Evolutionary conservation across 2,329 filamentous ascomycete genomes (phyloP).

Genomic region (Colletotrichum cereale): DNA sequence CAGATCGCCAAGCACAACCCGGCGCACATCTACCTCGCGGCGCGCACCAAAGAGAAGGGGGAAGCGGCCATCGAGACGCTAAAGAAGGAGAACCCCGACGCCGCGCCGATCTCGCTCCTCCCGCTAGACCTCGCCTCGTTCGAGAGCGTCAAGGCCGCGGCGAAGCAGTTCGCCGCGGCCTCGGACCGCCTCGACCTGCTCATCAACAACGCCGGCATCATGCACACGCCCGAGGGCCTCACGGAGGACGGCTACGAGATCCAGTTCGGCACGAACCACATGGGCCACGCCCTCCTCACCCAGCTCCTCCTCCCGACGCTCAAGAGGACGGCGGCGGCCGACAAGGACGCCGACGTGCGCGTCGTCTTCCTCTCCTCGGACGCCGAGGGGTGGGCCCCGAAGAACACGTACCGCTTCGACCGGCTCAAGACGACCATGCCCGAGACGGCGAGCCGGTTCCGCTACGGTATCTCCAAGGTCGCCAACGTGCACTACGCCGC

Average conservation of each 20-base stretch:
- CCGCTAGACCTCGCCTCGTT: constrained; percentile 39
- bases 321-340: constrained; percentile 42
- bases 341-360: constrained; percentile 43
- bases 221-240: constrained; percentile 44
- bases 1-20: constrained; percentile 53
- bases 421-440: constrained; percentile 45
- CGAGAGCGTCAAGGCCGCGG: constrained; percentile 38
- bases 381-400: constrained; percentile 43
- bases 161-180: constrained; percentile 27
- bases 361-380: constrained; percentile 48
- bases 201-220: constrained; percentile 46
- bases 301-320: constrained; percentile 44
- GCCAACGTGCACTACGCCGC: constrained; percentile 50
- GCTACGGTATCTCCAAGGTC: constrained; percentile 51
- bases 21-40: constrained; percentile 41
- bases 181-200: constrained; percentile 49
- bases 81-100: constrained; percentile 11
- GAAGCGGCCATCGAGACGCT: constrained; percentile 32
- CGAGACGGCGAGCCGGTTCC: constrained; percentile 43
- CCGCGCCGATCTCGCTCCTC: constrained; percentile 20
- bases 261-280: constrained; percentile 49
- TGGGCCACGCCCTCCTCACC: constrained; percentile 46
- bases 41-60: constrained; percentile 17
- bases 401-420: constrained; percentile 48
- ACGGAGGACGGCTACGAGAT: constrained; percentile 48